phyloP scores from a whole-genome alignment of 352 stramenopile species.

The Pythium pyrilobum region DNA sequence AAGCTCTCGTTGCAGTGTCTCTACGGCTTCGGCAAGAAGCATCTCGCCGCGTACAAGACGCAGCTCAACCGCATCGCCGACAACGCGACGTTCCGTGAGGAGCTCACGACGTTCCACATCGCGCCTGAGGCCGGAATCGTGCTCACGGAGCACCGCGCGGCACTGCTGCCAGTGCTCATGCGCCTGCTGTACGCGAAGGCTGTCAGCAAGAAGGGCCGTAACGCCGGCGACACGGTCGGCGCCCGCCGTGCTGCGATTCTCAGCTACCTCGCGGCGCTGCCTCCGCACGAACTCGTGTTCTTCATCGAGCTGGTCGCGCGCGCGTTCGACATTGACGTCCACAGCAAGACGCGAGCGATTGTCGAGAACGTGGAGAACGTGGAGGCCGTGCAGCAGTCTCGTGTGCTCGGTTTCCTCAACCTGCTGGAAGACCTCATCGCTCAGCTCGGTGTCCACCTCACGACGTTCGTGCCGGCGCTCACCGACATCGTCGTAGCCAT shows the following conservation, averaged over 20 bases:
- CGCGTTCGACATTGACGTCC: conserved; percentile 62
- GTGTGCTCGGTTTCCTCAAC: conserved; percentile 88
- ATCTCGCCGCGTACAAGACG: conserved; percentile 81
- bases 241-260: conserved; percentile 87
- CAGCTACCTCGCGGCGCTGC: conserved; percentile 80
- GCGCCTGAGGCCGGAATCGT: conserved; percentile 59
- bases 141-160: conserved; percentile 68
- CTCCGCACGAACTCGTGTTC: conserved; percentile 63
- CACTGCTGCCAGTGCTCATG: conserved; percentile 83
- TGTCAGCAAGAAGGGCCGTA: conserved; percentile 79
- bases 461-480: conserved; percentile 73
- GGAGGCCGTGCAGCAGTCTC: conserved; percentile 58
- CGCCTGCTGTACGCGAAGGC: conserved; percentile 90
- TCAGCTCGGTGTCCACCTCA: conserved; percentile 83
- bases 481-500: conserved; percentile 74
- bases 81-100: conserved; percentile 81
- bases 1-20: conserved; percentile 85
- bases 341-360: not conserved
- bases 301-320: conserved; percentile 89
- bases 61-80: conserved; percentile 81
- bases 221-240: conserved; percentile 78
- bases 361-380: conserved; percentile 24
- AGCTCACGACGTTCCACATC: conserved; percentile 88
- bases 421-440: conserved; percentile 82
- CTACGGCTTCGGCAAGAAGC: conserved; percentile 79